phyloP scores from a whole-genome alignment of 2,329 filamentous ascomycete species.

The Colletotrichum falcatum region DNA sequence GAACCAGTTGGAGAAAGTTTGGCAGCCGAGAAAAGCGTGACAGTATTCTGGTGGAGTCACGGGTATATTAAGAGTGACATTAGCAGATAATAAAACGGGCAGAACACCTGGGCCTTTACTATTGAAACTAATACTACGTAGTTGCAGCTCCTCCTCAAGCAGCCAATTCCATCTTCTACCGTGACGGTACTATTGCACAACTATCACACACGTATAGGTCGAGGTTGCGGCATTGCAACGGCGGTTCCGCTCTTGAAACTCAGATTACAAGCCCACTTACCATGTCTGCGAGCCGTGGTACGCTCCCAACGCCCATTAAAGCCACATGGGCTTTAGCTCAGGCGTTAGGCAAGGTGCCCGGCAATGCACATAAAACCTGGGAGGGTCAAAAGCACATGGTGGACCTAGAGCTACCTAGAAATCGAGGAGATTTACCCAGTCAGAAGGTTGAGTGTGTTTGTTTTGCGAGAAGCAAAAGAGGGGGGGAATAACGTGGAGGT shows the following conservation, averaged over 20 bases:
- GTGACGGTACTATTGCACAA: no score
- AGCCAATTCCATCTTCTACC: no score
- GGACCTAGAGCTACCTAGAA: not conserved
- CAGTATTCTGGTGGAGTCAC: no score
- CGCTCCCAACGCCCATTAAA: no score
- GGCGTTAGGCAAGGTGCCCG: not conserved
- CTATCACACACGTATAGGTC: no score
- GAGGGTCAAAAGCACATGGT: not conserved
- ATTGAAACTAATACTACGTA: no score
- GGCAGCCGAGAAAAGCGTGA: not conserved
- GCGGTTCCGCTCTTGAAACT: not conserved
- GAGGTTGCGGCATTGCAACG: not conserved
- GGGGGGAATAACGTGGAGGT: no score
- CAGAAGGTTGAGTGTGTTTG: not conserved
- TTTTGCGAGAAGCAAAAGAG: not conserved
- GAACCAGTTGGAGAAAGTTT: not conserved
- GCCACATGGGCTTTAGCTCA: not conserved
- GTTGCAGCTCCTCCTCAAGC: no score
- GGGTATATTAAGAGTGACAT: not conserved
- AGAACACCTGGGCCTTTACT: not conserved
- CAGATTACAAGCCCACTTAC: no score
- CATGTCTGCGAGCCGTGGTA: not conserved
- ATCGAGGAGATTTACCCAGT: not conserved
- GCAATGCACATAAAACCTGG: not conserved
- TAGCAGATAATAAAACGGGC: not conserved